Evolutionary conservation across 768 basidiomycete species (phyloP), one percentile per base, ranked within the genome.

Genomic region (Tulasnella sp.): DNA sequence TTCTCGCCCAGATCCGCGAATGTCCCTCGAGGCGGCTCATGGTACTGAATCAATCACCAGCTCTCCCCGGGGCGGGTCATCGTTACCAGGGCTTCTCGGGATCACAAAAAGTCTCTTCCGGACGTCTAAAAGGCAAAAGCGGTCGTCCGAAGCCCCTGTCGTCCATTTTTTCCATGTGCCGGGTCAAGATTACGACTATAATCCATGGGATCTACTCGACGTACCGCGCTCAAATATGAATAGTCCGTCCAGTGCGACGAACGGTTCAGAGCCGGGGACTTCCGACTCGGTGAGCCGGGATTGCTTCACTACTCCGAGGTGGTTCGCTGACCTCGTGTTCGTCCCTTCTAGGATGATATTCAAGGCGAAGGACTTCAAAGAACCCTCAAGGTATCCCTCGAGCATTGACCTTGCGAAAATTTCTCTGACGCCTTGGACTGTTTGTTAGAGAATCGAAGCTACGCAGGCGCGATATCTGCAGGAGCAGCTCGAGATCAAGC

Each of bases 61-160:
- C 31, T 69, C 64, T 18, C 34, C 64, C 12, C 34, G 31, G 4
- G 12, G 18, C 28, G 64, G 64, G 28, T 14, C 64, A 69, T 16
- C 64, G 31, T 34, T 69, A 28, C 64, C 64, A 4, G 64, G 64
- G 31, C 64, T 69, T 69, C 64, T 69, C 64, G 64, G 64, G 64
- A 69, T 69, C 64, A 69, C 64, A 14, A 69, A 69, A 69, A 69
- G 64, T 16, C 28, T 69, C 12, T 69, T 69, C 34, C 64, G 64
- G 64, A 69, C 64, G 5, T 69, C 64, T 14, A 69, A 69, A 69
- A 69, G 28, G 34, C 64, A 18, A 37, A 69, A 37, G 28, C 18
- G 11, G 14, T 37, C 64, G 9, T 69, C 64, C 9, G 31, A 34
- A 9, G 34, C 31, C 16, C 24, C 64, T 12, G 6, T 16, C 64